phyloP scores from a whole-genome alignment of 768 basidiomycete genomes.

The Naganishia antarctica region DNA sequence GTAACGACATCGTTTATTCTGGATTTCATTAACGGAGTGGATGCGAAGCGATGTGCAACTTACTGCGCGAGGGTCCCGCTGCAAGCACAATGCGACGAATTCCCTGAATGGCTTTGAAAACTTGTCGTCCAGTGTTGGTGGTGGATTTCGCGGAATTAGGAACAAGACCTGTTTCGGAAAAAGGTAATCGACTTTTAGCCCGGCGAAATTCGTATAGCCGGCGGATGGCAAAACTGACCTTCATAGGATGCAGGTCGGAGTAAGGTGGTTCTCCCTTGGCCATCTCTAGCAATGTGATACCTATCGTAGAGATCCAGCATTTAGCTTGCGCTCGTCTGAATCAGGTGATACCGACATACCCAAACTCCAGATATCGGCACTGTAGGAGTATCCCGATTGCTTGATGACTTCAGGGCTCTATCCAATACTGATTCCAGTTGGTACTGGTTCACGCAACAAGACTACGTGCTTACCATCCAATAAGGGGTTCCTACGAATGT shows the following conservation, averaged over 20 bases:
- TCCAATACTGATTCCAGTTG: neutral
- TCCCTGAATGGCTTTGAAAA: conserved; percentile 92
- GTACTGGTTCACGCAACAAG: neutral
- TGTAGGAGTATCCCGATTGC: conserved; percentile 97
- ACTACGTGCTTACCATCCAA: conserved; percentile 66
- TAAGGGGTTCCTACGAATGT: conserved; percentile 97
- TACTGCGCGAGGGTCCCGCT: conserved; percentile 88
- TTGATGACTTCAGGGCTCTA: conserved; percentile 94
- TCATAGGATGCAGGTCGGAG: conserved; percentile 98
- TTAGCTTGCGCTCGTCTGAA: neutral
- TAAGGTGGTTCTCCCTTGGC: conserved; percentile 98
- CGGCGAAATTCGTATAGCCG: neutral
- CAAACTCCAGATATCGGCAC: conserved; percentile 97
- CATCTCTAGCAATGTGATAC: conserved; percentile 82
- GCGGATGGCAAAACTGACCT: conserved; percentile 58
- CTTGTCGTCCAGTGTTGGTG: conserved; percentile 79
- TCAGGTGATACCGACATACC: conserved; percentile 51
- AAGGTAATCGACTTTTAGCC: neutral
- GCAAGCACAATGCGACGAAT: conserved; percentile 86
- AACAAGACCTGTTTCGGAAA: conserved; percentile 69
- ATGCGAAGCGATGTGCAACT: conserved; percentile 41
- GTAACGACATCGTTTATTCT: neutral
- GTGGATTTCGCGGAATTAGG: conserved; percentile 95
- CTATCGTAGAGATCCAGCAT: conserved; percentile 20
- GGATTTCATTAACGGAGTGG: conserved; percentile 20